These are phyloP conservation scores for Leucosporidium creatinivorum DNA, from an alignment of 768 basidiomycete species.

Conservation along the genomic window DNA sequence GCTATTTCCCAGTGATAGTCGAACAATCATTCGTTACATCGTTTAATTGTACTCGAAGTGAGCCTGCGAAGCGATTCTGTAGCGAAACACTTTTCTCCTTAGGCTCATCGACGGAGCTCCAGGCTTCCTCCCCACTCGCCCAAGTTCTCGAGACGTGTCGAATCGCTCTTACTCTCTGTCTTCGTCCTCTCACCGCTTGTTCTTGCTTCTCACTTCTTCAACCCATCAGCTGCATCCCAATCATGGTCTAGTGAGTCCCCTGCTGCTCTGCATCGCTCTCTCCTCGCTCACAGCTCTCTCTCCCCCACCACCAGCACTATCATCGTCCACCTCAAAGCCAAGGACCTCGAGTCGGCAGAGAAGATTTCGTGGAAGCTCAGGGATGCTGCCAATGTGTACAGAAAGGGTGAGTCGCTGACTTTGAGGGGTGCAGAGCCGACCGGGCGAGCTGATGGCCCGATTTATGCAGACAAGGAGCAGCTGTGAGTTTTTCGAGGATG, in stretches of 20 bases:
- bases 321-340: constrained; percentile 9
- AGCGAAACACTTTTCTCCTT: too few relatives aligned
- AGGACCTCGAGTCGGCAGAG: background rate
- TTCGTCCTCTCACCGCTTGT: background rate
- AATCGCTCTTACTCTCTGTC: too few relatives aligned
- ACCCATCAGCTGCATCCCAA: background rate
- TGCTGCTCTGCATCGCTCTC: background rate
- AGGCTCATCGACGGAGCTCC: too few relatives aligned
- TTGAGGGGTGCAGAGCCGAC: too few relatives aligned
- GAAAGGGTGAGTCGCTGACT: background rate
- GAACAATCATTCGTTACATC: too few relatives aligned
- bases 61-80: too few relatives aligned
- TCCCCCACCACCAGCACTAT: background rate
- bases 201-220: background rate
- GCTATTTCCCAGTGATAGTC: too few relatives aligned
- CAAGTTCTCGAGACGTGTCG: too few relatives aligned
- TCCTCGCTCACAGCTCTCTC: background rate
- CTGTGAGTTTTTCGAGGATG: background rate
- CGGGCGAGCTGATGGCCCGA: too few relatives aligned
- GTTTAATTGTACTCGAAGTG: too few relatives aligned
- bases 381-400: background rate
- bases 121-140: too few relatives aligned
- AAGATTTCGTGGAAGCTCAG: background rate
- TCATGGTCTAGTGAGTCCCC: background rate
- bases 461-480: constrained; percentile 8